Conservation (phyloP, 1,284 basidiomycete species). For the Fomes fomentarius region DNA sequence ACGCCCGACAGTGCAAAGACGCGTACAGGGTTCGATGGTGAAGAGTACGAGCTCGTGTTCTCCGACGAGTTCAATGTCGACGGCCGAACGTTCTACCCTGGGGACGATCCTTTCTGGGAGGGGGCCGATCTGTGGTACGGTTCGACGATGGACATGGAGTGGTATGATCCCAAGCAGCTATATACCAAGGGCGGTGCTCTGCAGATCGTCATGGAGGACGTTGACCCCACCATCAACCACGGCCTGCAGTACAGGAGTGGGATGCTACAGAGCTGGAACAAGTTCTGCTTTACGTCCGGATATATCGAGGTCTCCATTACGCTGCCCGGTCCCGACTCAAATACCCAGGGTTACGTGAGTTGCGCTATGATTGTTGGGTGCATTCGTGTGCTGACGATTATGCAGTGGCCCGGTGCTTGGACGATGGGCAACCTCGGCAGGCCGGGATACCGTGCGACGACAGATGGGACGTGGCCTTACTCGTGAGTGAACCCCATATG, state of each 20-base stretch:
- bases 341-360: conserved; percentile 41
- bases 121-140: conserved; percentile 76
- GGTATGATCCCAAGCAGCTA: conserved; percentile 80
- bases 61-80: conserved; percentile 84
- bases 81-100: conserved; percentile 71
- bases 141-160: conserved; percentile 65
- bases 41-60: conserved; percentile 69
- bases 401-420: conserved; percentile 77
- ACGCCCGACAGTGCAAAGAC: conserved; percentile 63
- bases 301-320: conserved; percentile 63
- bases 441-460: conserved; percentile 81
- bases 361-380: not conserved
- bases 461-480: conserved; percentile 82
- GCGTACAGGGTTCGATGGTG: conserved; percentile 67
- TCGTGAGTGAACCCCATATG: conserved; percentile 32
- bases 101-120: conserved; percentile 79
- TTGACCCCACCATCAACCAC: conserved; percentile 48
- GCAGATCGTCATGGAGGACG: conserved; percentile 70
- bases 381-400: not conserved
- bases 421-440: conserved; percentile 92
- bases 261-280: conserved; percentile 80
- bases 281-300: conserved; percentile 84
- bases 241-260: conserved; percentile 68
- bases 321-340: conserved; percentile 39
- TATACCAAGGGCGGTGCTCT: conserved; percentile 75